Evolutionary conservation across 1,139 yeast species (phyloP).

Genomic region (Sugiyamaella pinicola): DNA sequence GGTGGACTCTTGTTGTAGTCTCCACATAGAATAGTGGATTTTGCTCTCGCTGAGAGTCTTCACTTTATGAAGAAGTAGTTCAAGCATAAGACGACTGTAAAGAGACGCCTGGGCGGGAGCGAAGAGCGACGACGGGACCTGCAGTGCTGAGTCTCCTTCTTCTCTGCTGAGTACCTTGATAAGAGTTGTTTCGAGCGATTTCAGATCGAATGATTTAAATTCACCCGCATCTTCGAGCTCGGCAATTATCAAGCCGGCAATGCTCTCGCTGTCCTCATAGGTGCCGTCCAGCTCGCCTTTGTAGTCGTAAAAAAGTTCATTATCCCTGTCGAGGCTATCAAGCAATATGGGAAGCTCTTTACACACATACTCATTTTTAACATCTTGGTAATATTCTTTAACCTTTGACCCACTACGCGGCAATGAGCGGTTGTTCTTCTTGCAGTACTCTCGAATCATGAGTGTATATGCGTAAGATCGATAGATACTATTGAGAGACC

Average conservation of each 20-base stretch:
- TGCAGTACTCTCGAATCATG: constrained; percentile 16
- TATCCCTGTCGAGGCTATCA: constrained; percentile 4
- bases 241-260: constrained; percentile 16
- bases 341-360: constrained; percentile 11
- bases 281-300: constrained; percentile 15
- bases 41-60: not conserved
- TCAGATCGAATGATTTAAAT: not conserved
- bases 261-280: not conserved
- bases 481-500: constrained; percentile 20
- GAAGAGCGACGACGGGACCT: constrained; percentile 8
- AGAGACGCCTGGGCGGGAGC: constrained; percentile 23
- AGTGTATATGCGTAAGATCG: constrained; percentile 24
- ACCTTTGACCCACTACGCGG: constrained; percentile 6
- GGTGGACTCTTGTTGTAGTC: not conserved
- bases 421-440: not conserved
- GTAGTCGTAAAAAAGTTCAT: constrained; percentile 16
- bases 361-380: constrained; percentile 1
- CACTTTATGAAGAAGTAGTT: not conserved
- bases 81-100: constrained; percentile 17
- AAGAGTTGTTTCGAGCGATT: not conserved
- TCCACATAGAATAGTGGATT: constrained; percentile 8
- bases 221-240: constrained; percentile 8
- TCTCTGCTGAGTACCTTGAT: not conserved
- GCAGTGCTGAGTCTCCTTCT: not conserved
- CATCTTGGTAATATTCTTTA: constrained; percentile 16